Evolutionary conservation across 805 yeast genomes (phyloP).

Genomic region (Kodamaea nitidulidarum): DNA sequence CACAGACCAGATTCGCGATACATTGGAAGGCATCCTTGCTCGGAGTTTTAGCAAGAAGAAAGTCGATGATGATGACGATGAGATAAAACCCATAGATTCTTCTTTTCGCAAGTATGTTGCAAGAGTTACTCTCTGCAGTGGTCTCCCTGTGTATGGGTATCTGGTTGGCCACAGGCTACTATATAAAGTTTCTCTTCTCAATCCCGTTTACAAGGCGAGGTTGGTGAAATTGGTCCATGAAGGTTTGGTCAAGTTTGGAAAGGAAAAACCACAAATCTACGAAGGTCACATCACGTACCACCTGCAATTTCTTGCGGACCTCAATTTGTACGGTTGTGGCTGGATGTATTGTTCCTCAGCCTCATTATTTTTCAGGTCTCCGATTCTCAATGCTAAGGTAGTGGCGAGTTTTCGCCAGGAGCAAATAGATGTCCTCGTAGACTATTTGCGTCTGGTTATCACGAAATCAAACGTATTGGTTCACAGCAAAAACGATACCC

Average conservation of each 20-base stretch:
- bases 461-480: conserved; percentile 28
- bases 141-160: conserved; percentile 81
- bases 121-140: conserved; percentile 62
- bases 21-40: conserved; percentile 42
- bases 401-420: conserved; percentile 1
- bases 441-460: conserved; percentile 17
- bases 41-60: conserved; percentile 29
- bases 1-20: conserved; percentile 34
- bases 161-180: conserved; percentile 59
- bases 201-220: conserved; percentile 56
- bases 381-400: conserved; percentile 32
- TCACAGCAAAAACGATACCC: conserved; percentile 5
- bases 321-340: conserved; percentile 78
- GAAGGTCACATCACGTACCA: conserved; percentile 80
- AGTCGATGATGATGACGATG: conserved; percentile 7
- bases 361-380: conserved; percentile 51
- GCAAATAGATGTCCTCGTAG: conserved; percentile 12
- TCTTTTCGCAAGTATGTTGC: conserved; percentile 45
- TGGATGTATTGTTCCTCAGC: conserved; percentile 51
- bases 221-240: conserved; percentile 45
- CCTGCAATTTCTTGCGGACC: conserved; percentile 78
- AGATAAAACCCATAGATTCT: conserved; percentile 1
- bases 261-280: conserved; percentile 24
- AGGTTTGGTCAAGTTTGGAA: conserved; percentile 5
- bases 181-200: conserved; percentile 63